Evolutionary conservation across 2,329 filamentous ascomycete genomes (phyloP).

Genomic region (Shiraia bambusicola): DNA sequence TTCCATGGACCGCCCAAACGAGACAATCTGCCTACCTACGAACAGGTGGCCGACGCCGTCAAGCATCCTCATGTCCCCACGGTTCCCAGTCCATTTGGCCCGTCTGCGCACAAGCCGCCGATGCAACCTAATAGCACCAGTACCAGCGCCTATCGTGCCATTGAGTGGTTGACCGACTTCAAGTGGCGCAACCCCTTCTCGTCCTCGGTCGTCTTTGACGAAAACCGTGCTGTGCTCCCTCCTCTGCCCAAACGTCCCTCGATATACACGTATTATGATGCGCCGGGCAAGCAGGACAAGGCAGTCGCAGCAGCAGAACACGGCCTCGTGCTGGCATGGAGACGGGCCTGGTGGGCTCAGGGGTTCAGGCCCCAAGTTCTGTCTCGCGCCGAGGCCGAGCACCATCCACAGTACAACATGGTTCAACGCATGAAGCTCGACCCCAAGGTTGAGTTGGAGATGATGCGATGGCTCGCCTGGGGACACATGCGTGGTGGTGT

Average conservation of each 20-base stretch:
- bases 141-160: slow-evolving; percentile 57
- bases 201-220: slow-evolving; percentile 74
- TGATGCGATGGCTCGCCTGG: slow-evolving; percentile 91
- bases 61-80: slow-evolving; percentile 42
- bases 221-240: slow-evolving; percentile 80
- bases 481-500: slow-evolving; percentile 85
- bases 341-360: slow-evolving; percentile 91
- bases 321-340: slow-evolving; percentile 80
- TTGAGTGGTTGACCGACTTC: slow-evolving; percentile 85
- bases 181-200: slow-evolving; percentile 92
- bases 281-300: slow-evolving; percentile 62
- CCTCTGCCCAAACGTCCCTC: slow-evolving; percentile 68
- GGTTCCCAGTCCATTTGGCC: slow-evolving; percentile 65
- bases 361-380: slow-evolving; percentile 86
- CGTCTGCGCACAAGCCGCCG: slow-evolving; percentile 71
- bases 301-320: slow-evolving; percentile 72
- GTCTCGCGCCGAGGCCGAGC: slow-evolving; percentile 75
- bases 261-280: slow-evolving; percentile 91
- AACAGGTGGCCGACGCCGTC: slow-evolving; percentile 41
- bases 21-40: slow-evolving; percentile 34
- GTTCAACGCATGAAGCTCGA: slow-evolving; percentile 56
- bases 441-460: slow-evolving; percentile 51
- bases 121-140: slow-evolving; percentile 76
- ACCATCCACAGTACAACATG: slow-evolving; percentile 74
- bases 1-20: slow-evolving; percentile 1